These are phyloP conservation scores for Populus hybrid DNA, from an alignment of 441 rosid genomes.

Conservation along the genomic window DNA sequence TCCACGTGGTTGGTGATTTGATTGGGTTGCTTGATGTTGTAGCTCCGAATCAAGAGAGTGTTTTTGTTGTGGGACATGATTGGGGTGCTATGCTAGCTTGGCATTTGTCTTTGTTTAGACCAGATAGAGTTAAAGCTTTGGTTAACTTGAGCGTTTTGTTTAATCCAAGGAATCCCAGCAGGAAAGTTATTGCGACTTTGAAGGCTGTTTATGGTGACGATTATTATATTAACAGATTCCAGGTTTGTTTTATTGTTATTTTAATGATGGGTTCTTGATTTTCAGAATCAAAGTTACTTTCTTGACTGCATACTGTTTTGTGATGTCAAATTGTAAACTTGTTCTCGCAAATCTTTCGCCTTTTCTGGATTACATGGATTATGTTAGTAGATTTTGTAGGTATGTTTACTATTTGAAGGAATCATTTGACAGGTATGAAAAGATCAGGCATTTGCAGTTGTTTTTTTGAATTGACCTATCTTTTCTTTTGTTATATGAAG, in stretches of 20 bases:
- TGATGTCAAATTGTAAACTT: not conserved
- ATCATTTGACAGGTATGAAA: not conserved
- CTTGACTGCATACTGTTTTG: not conserved
- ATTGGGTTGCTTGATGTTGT: not conserved
- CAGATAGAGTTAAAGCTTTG: constrained; percentile 50
- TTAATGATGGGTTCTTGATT: too few relatives aligned
- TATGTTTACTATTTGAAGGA: too few relatives aligned
- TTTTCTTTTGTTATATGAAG: too few relatives aligned
- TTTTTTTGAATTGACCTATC: not conserved
- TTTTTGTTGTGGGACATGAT: constrained; percentile 53
- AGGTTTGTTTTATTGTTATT: constrained; percentile 30
- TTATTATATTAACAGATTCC: constrained; percentile 67
- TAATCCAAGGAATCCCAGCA: constrained; percentile 40
- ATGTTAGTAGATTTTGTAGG: not conserved
- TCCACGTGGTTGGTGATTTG: not conserved
- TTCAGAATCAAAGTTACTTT: not conserved
- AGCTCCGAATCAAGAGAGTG: constrained; percentile 15
- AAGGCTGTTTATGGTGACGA: constrained; percentile 51
- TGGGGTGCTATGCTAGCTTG: constrained; percentile 62
- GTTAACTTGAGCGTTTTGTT: constrained; percentile 50
- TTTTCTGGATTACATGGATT: not conserved
- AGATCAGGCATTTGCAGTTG: not conserved
- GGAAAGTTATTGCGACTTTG: constrained; percentile 42
- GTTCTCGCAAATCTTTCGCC: too few relatives aligned
- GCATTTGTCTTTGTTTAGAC: constrained; percentile 51